A percentile compares a stretch with the other conserved stretches of the same genome.
These are phyloP conservation scores for Porcisia deanei DNA, from an alignment of 208 protist species.

Conservation along the genomic window DNA sequence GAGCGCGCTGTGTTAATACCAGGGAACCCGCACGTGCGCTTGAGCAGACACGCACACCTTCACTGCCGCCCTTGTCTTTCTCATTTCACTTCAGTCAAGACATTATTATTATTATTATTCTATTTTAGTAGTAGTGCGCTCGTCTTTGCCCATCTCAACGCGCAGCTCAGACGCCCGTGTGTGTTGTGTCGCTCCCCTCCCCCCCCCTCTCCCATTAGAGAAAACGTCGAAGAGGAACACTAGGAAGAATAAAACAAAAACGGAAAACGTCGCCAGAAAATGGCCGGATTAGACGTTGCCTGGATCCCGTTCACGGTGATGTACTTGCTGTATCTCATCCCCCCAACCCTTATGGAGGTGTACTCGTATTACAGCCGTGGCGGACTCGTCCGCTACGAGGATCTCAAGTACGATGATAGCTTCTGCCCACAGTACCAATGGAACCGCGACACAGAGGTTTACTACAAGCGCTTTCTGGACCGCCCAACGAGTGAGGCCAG, in stretches of 20 bases:
- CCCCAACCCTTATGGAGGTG: slow-evolving; percentile 90
- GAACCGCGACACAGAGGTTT: slow-evolving; percentile 73
- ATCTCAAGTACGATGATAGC: slow-evolving; percentile 87
- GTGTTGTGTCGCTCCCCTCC: too few relatives aligned
- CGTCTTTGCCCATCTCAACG: too few relatives aligned
- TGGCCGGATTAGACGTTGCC: slow-evolving; percentile 77
- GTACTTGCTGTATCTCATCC: slow-evolving; percentile 89
- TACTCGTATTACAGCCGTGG: slow-evolving; percentile 91
- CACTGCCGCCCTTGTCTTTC: too few relatives aligned
- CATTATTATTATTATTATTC: too few relatives aligned
- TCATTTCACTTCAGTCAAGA: too few relatives aligned
- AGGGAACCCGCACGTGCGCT: too few relatives aligned
- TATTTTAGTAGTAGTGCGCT: too few relatives aligned
- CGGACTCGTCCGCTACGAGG: slow-evolving; percentile 79
- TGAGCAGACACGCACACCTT: too few relatives aligned
- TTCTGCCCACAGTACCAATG: slow-evolving; percentile 67
- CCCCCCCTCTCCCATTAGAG: too few relatives aligned
- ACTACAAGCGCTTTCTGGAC: slow-evolving; percentile 90
- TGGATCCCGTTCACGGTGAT: slow-evolving; percentile 88
- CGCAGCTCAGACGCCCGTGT: too few relatives aligned
- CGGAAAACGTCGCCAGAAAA: slow-evolving; percentile 11
- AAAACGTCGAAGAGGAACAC: too few relatives aligned
- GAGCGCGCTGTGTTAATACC: too few relatives aligned
- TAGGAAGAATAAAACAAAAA: neutral
- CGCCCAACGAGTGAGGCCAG: slow-evolving; percentile 80